Conservation (phyloP, 2,329 filamentous ascomycete species). For the Neonectria punicea region DNA sequence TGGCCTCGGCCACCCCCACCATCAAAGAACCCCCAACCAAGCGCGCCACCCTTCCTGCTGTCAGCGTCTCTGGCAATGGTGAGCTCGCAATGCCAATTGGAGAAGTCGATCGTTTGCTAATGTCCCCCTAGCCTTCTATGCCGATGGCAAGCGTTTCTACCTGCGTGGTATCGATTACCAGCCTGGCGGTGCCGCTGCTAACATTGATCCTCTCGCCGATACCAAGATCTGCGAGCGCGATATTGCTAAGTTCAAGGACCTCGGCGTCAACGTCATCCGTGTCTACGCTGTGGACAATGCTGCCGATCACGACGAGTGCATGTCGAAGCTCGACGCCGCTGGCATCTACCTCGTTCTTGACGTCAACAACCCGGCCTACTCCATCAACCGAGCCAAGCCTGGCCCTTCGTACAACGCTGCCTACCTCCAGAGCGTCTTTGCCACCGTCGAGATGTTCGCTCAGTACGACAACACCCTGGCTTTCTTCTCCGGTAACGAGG, state of each 20-base stretch:
- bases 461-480: conserved; percentile 88
- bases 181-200: conserved; percentile 66
- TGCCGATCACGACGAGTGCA: conserved; percentile 83
- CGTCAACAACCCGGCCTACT: conserved; percentile 88
- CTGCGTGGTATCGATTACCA: conserved; percentile 71
- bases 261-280: conserved; percentile 91
- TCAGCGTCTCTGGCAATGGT: conserved; percentile 69
- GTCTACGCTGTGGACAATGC: conserved; percentile 95
- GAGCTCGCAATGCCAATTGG: conserved; percentile 32
- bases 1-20: conserved; percentile 58
- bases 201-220: conserved; percentile 81
- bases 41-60: conserved; percentile 59
- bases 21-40: conserved; percentile 61
- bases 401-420: conserved; percentile 85
- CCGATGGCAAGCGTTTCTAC: conserved; percentile 65
- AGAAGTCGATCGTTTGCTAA: conserved; percentile 1
- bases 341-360: conserved; percentile 94
- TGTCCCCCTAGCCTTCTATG: conserved; percentile 61
- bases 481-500: conserved; percentile 86
- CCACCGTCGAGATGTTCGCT: conserved; percentile 85
- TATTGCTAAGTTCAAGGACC: conserved; percentile 81
- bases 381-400: conserved; percentile 82
- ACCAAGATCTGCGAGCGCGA: conserved; percentile 78
- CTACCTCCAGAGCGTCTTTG: conserved; percentile 87
- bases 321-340: conserved; percentile 81